A percentile compares a stretch with the other conserved stretches of the same genome.
Conservation (phyloP, 2,329 filamentous ascomycete genomes). For the Chaetomium olivaceum region DNA sequence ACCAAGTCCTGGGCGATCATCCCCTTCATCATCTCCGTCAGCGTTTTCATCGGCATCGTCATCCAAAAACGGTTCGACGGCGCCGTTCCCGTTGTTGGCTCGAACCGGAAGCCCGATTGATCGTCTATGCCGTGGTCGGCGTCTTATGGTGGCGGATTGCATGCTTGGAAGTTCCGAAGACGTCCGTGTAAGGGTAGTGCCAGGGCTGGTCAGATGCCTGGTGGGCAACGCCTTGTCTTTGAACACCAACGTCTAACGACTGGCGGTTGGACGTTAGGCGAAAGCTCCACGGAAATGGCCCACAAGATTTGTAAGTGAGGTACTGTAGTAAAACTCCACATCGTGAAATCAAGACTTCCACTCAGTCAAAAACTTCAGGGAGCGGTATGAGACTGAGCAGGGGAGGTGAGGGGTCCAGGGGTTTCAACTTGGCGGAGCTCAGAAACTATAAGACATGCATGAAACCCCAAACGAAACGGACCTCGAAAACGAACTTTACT, state of each 20-base stretch:
- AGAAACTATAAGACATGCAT: not conserved
- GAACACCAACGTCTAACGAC: not conserved
- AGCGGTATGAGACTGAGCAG: not conserved
- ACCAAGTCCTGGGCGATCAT: not conserved
- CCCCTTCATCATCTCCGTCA: too few relatives aligned
- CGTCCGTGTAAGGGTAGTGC: not conserved
- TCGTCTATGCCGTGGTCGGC: not conserved
- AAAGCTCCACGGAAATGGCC: not conserved
- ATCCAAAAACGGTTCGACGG: not conserved
- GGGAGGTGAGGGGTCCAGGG: not conserved
- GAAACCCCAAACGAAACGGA: constrained; percentile 13
- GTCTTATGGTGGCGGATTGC: not conserved
- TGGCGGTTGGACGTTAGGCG: not conserved
- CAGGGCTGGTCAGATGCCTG: not conserved
- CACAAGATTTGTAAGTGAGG: not conserved
- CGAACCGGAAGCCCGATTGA: not conserved
- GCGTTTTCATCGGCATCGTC: too few relatives aligned
- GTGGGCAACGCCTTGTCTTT: not conserved
- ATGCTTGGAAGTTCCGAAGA: not conserved
- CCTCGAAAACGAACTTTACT: not conserved
- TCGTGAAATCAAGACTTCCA: not conserved
- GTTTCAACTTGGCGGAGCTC: constrained; percentile 8
- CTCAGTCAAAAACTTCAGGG: not conserved
- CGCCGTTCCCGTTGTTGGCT: not conserved
- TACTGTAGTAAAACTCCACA: not conserved